Evolutionary conservation across 1,139 yeast genomes (phyloP), one percentile per base, ranked within the genome.

Genomic region (Debaryomyces psychrophilus): DNA sequence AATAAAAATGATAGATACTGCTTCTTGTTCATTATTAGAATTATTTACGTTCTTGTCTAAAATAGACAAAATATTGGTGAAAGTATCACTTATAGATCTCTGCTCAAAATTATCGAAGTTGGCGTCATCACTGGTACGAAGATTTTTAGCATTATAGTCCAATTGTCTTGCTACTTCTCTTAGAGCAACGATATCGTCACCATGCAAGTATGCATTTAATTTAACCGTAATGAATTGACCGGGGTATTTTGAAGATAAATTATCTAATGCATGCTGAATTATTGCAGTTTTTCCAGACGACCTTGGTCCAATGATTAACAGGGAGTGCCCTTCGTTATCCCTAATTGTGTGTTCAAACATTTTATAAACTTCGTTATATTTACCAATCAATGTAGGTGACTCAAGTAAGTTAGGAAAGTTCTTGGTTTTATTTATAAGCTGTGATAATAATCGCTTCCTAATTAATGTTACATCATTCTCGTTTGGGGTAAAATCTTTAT

Each of bases 101-200:
- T 65, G 68, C 49, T 74, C 79, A 82, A 68, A 45, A 77, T 68
- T 44, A 2, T 20, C 53, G 6, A 44, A 43, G 18, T 52, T 55
- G 4, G 48, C 35, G 2, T 48, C 52, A 5, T 54, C 52, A 6
- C 62, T 41, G 46, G 47, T 33, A 52, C 50, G 50, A 48, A 59
- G 20, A 50, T 53, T 56, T 44, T 57, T 53, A 37, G 76, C 57
- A 41, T 73, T 73, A 48, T 68, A 58, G 54, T 88, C 95, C 44
- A 93, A 68, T 62, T 92, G 98, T 37, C 87, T 73, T 0, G 96
- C 96, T 47, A 93, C 87, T 54, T 90, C 95, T 44, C 93, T 76
- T 8, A 93, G 77, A 0, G 98, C 98, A 44, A 79, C 71, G 42
- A 75, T 77, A 58, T 93, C 99, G 56, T 87, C 93, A 2, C 79